A percentile compares a stretch with the other conserved stretches of the same genome.
Conservation (phyloP, 2,329 filamentous ascomycete genomes). For the Madurella fahalii region DNA sequence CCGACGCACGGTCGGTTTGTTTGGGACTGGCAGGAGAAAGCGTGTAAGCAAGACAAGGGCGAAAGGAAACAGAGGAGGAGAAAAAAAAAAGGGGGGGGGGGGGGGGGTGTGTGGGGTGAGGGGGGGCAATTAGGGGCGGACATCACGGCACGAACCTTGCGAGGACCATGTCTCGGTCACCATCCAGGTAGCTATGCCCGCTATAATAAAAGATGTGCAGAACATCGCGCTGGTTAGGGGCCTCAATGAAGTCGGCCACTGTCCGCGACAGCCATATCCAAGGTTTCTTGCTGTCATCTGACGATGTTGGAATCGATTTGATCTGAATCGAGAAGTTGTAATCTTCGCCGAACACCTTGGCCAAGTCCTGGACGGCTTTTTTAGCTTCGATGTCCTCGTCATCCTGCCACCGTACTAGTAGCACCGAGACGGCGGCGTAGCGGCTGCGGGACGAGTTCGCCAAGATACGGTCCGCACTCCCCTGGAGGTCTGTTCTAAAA, state of each 20-base stretch:
- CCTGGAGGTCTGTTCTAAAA: conserved; percentile 51
- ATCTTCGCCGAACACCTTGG: conserved; percentile 46
- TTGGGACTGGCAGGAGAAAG: conserved; percentile 41
- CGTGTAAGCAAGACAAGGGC: conserved; percentile 1
- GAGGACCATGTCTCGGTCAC: conserved; percentile 54
- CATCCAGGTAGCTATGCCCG: conserved; percentile 52
- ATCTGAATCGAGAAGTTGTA: conserved; percentile 50
- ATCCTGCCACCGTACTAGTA: conserved; percentile 56
- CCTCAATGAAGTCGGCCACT: conserved; percentile 50
- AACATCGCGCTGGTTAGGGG: conserved; percentile 51
- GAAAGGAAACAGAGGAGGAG: background rate
- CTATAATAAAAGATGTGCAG: conserved; percentile 58
- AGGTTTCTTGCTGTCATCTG: conserved; percentile 45
- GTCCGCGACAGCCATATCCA: conserved; percentile 51
- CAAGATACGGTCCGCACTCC: conserved; percentile 45
- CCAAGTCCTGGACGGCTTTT: conserved; percentile 44
- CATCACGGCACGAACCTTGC: conserved; percentile 43
- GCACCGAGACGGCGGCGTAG: conserved; percentile 49
- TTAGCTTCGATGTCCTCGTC: conserved; percentile 44
- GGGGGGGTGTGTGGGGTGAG: no score
- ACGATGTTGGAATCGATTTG: conserved; percentile 46
- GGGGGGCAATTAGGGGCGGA: no score
- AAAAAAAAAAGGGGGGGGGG: no score
- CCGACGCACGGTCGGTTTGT: conserved; percentile 41
- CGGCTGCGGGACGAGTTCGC: conserved; percentile 48